Conservation (phyloP, 2,329 filamentous ascomycete species). For the Septoria linicola region DNA sequence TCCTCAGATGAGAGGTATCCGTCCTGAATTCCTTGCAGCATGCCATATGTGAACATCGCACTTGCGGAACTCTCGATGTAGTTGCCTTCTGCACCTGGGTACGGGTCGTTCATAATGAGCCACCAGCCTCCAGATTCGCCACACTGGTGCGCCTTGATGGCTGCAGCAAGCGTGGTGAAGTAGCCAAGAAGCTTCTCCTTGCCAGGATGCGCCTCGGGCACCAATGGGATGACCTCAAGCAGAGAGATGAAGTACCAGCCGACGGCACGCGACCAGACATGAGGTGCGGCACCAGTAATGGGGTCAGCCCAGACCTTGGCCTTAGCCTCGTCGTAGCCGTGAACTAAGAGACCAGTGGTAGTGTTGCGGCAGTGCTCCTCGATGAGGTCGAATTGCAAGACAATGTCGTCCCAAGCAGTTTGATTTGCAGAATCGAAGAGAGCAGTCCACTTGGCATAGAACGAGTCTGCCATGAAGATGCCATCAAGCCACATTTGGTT, state of each 20-base stretch:
- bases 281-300: conserved; percentile 51
- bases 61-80: conserved; percentile 61
- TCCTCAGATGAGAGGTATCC: conserved; percentile 39
- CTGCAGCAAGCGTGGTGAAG: conserved; percentile 42
- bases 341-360: conserved; percentile 49
- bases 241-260: conserved; percentile 58
- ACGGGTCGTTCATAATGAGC: conserved; percentile 57
- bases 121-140: conserved; percentile 58
- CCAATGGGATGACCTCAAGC: conserved; percentile 46
- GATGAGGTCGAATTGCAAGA: conserved; percentile 43
- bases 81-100: conserved; percentile 47
- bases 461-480: conserved; percentile 51
- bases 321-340: conserved; percentile 55
- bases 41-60: conserved; percentile 58
- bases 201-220: conserved; percentile 40
- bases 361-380: conserved; percentile 47
- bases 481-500: conserved; percentile 56
- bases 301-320: conserved; percentile 54
- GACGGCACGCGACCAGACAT: conserved; percentile 54
- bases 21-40: conserved; percentile 49
- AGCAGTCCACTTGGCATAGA: conserved; percentile 38
- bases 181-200: conserved; percentile 38
- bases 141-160: conserved; percentile 50
- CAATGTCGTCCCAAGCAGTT: conserved; percentile 35
- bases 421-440: conserved; percentile 23